Evolutionary conservation across 192 early-diverging fungal genomes (phyloP).

Genomic region (Backusella westeae): DNA sequence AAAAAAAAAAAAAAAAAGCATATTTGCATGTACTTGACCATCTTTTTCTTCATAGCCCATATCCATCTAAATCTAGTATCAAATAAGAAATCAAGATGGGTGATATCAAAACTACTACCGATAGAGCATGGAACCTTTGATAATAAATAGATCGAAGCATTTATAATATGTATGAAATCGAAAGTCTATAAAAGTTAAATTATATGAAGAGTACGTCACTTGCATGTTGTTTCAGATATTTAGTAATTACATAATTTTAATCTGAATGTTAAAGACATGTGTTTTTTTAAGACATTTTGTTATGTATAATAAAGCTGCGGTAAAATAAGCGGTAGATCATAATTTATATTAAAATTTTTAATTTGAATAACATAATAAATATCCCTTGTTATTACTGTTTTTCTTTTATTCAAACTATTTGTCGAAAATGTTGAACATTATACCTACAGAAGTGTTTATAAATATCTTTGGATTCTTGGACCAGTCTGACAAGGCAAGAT

Average conservation of each 20-base stretch:
- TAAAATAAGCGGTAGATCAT: neutral
- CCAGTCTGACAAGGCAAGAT: neutral
- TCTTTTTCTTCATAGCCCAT: too few relatives aligned
- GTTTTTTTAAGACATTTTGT: too few relatives aligned
- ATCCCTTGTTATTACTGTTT: neutral
- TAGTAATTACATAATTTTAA: neutral
- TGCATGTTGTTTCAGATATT: neutral
- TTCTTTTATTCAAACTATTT: neutral
- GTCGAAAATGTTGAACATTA: neutral
- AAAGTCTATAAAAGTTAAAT: neutral
- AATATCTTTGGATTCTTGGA: neutral
- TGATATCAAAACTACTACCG: neutral
- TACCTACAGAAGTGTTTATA: neutral
- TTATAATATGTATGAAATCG: neutral
- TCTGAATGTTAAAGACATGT: too few relatives aligned
- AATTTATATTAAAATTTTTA: neutral
- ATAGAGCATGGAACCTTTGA: neutral
- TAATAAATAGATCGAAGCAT: neutral
- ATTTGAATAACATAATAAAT: neutral
- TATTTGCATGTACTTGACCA: too few relatives aligned
- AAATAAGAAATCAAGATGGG: too few relatives aligned
- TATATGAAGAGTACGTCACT: neutral
- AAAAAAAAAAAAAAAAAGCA: too few relatives aligned
- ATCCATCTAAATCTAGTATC: too few relatives aligned
- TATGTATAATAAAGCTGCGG: neutral